These are phyloP conservation scores for Pyricularia sp. DNA, from an alignment of 2,329 filamentous ascomycete genomes.

Conservation along the genomic window DNA sequence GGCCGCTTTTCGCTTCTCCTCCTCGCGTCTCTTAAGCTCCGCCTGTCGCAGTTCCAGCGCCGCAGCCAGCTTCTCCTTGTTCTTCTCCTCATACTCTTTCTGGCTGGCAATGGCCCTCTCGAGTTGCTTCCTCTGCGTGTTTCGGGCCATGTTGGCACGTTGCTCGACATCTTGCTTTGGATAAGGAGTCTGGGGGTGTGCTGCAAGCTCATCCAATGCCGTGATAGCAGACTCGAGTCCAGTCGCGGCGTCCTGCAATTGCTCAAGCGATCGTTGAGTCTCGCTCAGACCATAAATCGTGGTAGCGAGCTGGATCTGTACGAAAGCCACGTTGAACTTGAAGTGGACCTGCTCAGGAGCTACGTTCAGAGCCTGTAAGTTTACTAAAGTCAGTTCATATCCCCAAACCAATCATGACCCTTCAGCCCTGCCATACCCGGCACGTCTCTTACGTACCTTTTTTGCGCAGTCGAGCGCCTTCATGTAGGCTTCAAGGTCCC, in stretches of 20 bases:
- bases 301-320: constrained; percentile 88
- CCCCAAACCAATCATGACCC: not conserved
- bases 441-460: constrained; percentile 34
- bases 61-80: constrained; percentile 76
- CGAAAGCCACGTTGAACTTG: constrained; percentile 96
- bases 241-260: constrained; percentile 69
- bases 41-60: constrained; percentile 73
- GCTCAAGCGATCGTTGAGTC: constrained; percentile 64
- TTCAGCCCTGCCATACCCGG: not conserved
- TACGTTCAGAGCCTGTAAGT: constrained; percentile 56
- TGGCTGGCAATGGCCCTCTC: constrained; percentile 78
- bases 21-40: constrained; percentile 70
- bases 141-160: constrained; percentile 92
- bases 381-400: not conserved
- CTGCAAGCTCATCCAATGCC: constrained; percentile 53
- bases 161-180: constrained; percentile 85
- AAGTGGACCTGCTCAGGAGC: constrained; percentile 81
- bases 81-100: constrained; percentile 85
- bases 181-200: constrained; percentile 66
- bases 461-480: constrained; percentile 52
- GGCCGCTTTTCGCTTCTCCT: constrained; percentile 57
- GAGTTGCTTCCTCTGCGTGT: constrained; percentile 88
- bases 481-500: constrained; percentile 47
- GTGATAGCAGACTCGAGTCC: constrained; percentile 80
- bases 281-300: constrained; percentile 68